Percentiles rank a stretch among this genome's conserved stretches.
Conservation (phyloP, 768 basidiomycete genomes). For the Agaricus blazei region DNA sequence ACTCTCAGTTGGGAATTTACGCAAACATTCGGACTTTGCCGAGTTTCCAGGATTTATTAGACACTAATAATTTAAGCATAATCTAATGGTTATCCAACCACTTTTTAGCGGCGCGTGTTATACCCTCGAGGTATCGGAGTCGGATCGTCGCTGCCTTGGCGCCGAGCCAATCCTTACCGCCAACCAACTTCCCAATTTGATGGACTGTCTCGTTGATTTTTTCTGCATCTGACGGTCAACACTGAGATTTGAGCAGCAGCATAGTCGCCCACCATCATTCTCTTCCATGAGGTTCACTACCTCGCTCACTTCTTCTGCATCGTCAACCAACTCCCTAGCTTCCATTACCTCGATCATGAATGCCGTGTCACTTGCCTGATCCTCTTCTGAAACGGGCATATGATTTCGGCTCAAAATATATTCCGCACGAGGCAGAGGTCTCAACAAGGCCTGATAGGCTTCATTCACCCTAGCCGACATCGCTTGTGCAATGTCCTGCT, state of each 20-base stretch:
- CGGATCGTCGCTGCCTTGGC: slow-evolving; percentile 60
- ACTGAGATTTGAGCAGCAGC: not conserved
- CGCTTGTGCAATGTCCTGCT: slow-evolving; percentile 54
- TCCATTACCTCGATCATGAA: slow-evolving; percentile 80
- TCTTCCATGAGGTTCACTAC: slow-evolving; percentile 46
- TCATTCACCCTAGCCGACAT: slow-evolving; percentile 76
- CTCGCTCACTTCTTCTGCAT: slow-evolving; percentile 41
- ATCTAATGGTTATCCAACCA: slow-evolving; percentile 28
- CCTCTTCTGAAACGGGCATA: slow-evolving; percentile 55
- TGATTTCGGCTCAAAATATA: slow-evolving; percentile 73
- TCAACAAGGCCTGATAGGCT: slow-evolving; percentile 73
- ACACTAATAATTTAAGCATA: not conserved
- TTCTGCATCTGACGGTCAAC: slow-evolving; percentile 29
- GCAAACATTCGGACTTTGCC: slow-evolving; percentile 10
- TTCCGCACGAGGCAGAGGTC: slow-evolving; percentile 71
- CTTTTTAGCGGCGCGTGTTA: slow-evolving; percentile 45
- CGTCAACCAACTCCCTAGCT: slow-evolving; percentile 70
- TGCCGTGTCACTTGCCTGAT: slow-evolving; percentile 63
- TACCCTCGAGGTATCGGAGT: slow-evolving; percentile 68
- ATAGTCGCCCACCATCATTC: slow-evolving; percentile 44
- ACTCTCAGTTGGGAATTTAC: not conserved
- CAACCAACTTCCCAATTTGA: slow-evolving; percentile 47
- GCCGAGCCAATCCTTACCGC: slow-evolving; percentile 43
- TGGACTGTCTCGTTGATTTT: slow-evolving; percentile 42
- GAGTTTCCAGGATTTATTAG: not conserved